Evolutionary conservation across 768 basidiomycete species (phyloP).

Genomic region (Agrocybe praecox): DNA sequence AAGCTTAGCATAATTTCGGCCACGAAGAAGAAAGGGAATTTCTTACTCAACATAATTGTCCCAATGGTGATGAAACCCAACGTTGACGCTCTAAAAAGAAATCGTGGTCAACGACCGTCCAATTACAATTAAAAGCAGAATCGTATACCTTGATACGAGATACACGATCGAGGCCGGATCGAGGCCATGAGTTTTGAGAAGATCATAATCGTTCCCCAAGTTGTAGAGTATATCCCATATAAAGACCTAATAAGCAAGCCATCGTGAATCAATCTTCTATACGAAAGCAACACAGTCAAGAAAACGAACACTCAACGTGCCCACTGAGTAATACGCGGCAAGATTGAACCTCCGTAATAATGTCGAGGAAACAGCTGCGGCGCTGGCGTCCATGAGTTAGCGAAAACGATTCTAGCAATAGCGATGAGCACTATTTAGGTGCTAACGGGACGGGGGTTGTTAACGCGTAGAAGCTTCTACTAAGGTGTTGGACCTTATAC

Average conservation of each 20-base stretch:
- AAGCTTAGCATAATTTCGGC: background rate
- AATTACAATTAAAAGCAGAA: background rate
- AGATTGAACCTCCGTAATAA: no score
- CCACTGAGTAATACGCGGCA: background rate
- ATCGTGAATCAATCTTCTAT: background rate
- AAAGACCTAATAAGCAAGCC: background rate
- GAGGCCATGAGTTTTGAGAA: background rate
- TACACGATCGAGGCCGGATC: background rate
- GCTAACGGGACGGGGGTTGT: no score
- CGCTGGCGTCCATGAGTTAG: no score
- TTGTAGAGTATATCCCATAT: constrained; percentile 7
- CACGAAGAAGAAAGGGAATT: background rate
- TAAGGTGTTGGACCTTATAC: no score
- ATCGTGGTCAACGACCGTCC: no score
- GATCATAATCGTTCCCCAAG: background rate
- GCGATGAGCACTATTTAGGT: no score
- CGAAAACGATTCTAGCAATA: no score
- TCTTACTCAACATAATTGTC: constrained; percentile 4
- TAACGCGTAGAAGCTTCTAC: no score
- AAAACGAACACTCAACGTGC: background rate
- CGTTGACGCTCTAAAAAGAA: background rate
- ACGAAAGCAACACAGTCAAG: background rate
- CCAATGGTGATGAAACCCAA: background rate
- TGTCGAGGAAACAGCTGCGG: no score
- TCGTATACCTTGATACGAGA: constrained; percentile 5